Base-by-base conservation (phyloP, 2,329 filamentous ascomycete species). In the Neonectria punicea region DNA sequence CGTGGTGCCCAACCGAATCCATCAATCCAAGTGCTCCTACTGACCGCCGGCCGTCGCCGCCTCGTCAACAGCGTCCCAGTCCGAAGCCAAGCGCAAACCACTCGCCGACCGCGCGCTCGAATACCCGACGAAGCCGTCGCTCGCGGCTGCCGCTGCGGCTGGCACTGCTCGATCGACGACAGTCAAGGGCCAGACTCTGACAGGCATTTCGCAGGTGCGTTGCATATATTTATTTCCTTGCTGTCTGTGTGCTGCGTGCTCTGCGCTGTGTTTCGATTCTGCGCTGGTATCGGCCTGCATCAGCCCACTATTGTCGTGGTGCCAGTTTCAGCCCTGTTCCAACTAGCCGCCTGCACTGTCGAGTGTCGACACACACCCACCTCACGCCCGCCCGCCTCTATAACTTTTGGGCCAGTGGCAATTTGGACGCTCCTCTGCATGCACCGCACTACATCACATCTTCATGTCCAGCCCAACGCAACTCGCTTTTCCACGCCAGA, bases 61-160 rank as follows among this genome's bases (percentile, higher is more conserved):
- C 56, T 43, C 55, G 28, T 62, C 62, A 60, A 54, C 67, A 89
- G 87, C 83, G 56, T 70, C 80, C 22, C 83, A 87, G 72, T 83
- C 88, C 20, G 85, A 88, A 54, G 73, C 87, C 3, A 91, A 92
- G 78, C 83, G 89, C 61, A 89, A 88, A 72, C 87, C 86, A 14
- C 78, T 90, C 28, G 78, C 77, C 20, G 86, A 90, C 61, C 82
- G 82, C 69, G 87, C 84, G 34, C 84, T 78, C 66, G 88, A 91
- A 64, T 84, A 82, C 65, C 77, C 80, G 18, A 44, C 80, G 34
- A 82, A 77, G 63, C 77, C 79, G 49, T 75, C 82, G 14, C 76
- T 78, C 54, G 74, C 78, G 34, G 75, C 80, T 65, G 79, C 82
- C 61, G 80, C 80, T 39, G 77, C 78, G 54, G 30, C 30, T 25